phyloP scores from a whole-genome alignment of 768 basidiomycete species.

The Lentinula sp. region DNA sequence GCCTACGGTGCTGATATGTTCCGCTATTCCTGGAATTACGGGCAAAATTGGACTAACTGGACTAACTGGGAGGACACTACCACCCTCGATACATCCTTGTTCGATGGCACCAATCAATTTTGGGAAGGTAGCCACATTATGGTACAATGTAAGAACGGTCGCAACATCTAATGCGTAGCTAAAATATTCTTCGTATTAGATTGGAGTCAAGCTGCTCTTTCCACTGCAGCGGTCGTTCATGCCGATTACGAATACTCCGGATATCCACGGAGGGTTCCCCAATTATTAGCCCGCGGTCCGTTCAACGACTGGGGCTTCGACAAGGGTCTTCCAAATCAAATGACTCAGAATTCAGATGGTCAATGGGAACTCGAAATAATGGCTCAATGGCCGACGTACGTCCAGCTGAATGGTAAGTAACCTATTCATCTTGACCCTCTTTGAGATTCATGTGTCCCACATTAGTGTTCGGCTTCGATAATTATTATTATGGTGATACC shows the following conservation, averaged over 20 bases:
- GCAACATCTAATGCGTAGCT: conserved; percentile 12
- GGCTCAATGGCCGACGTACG: conserved; percentile 83
- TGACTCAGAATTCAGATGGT: conserved; percentile 58
- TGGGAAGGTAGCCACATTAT: conserved; percentile 85
- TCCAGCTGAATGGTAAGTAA: conserved; percentile 84
- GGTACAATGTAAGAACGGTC: conserved; percentile 70
- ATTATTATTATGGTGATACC: conserved; percentile 88
- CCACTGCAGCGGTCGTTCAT: conserved; percentile 65
- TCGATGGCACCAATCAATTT: conserved; percentile 45
- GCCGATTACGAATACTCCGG: conserved; percentile 62
- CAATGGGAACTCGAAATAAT: conserved; percentile 87
- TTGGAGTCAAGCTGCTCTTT: conserved; percentile 66
- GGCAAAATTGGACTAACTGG: conserved; percentile 81
- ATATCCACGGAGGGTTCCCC: conserved; percentile 70
- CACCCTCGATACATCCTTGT: conserved; percentile 50
- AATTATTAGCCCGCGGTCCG: conserved; percentile 79
- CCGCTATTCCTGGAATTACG: conserved; percentile 85
- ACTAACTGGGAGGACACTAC: conserved; percentile 69
- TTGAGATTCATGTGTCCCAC: neutral
- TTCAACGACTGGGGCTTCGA: conserved; percentile 95
- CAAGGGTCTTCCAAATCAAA: conserved; percentile 64
- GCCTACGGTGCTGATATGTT: conserved; percentile 85
- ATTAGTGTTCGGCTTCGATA: conserved; percentile 25
- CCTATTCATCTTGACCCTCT: conserved; percentile 17
- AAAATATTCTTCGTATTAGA: conserved; percentile 36